Evolutionary conservation across 805 yeast species (phyloP).

Genomic region (Candida ovalis): DNA sequence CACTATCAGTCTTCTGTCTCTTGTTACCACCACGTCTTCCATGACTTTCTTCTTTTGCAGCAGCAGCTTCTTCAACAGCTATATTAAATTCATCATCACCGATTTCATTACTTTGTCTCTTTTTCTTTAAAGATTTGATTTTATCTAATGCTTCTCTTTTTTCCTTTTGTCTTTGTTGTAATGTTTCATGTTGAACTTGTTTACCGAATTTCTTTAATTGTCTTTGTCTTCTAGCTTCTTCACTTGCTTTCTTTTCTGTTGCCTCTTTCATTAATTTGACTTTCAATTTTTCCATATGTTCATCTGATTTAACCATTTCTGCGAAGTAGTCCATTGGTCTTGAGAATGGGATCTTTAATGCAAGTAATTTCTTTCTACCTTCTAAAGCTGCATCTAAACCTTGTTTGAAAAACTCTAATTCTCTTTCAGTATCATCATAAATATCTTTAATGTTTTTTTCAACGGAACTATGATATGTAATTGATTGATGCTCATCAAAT

Average conservation of each 20-base stretch:
- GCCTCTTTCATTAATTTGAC: slow-evolving; percentile 73
- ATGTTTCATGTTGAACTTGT: slow-evolving; percentile 90
- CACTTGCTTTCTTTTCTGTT: slow-evolving; percentile 79
- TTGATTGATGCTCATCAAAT: slow-evolving; percentile 80
- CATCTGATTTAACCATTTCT: slow-evolving; percentile 97
- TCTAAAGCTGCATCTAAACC: slow-evolving; percentile 78
- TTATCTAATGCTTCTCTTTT: slow-evolving; percentile 87
- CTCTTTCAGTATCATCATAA: slow-evolving; percentile 94
- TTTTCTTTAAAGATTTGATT: slow-evolving; percentile 86
- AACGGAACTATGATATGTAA: slow-evolving; percentile 56
- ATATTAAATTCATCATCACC: slow-evolving; percentile 76
- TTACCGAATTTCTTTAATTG: slow-evolving; percentile 95
- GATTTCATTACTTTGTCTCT: slow-evolving; percentile 75
- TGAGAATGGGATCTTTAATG: slow-evolving; percentile 78
- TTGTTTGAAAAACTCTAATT: slow-evolving; percentile 91
- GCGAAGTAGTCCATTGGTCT: slow-evolving; percentile 97
- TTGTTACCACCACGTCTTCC: slow-evolving; percentile 26
- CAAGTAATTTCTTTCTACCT: slow-evolving; percentile 63
- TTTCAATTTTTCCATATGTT: slow-evolving; percentile 94
- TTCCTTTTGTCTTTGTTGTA: slow-evolving; percentile 90
- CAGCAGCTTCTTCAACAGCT: slow-evolving; percentile 89
- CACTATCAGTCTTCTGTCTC: slow-evolving; percentile 50
- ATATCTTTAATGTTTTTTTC: slow-evolving; percentile 76
- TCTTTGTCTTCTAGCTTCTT: slow-evolving; percentile 92
- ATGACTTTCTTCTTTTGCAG: slow-evolving; percentile 44